Base-by-base conservation (phyloP, 306 rosid genomes). In the Spatholobus suberectus region DNA sequence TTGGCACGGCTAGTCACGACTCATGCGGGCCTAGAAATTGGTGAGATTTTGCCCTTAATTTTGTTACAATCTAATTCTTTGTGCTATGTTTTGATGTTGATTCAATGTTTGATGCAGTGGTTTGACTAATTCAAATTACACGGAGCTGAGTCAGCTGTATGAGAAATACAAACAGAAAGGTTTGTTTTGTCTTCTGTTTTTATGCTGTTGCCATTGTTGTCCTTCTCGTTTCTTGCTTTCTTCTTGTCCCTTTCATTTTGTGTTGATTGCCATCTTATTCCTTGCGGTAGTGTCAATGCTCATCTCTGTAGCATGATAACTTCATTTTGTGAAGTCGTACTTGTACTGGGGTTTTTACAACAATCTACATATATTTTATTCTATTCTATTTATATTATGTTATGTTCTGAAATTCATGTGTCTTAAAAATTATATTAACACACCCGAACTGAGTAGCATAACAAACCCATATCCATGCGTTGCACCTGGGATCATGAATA, bases 81-180 rank as follows among this genome's bases (percentile, higher is more conserved):
- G 0, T 70, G 20, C 38, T 57, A 3, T 63, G 37, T 14, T 81
- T 72, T 85, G 55, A 77, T 51, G 57, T 57, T 75, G 24, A 2
- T 67, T 81, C 55, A 4, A 21, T 65, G 84, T 86, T 70, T 75
- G 75, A 85, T 88, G 91, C 92, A 94, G 99, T 94, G 99, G 99
- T 84, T 91, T 96, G 94, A 92, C 98, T 70, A 92, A 92, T 84
- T 92, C 99, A 9, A 96, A 96, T 84, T 96, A 96, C 92, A 94
- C 99, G 3, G 98, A 96, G 89, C 96, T 96, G 86, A 81, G 55
- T 67, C 94, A 96, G 80, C 10, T 96, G 92, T 96, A 96, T 66
- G 98, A 87, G 47, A 92, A 94, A 75, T 92, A 96, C 92, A 96
- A 92, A 81, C 82, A 47, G 54, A 94, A 93, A 87, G 99, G 99